Evolutionary conservation across 2,329 filamentous ascomycete species (phyloP).

Genomic region (Penicillium expansum): DNA sequence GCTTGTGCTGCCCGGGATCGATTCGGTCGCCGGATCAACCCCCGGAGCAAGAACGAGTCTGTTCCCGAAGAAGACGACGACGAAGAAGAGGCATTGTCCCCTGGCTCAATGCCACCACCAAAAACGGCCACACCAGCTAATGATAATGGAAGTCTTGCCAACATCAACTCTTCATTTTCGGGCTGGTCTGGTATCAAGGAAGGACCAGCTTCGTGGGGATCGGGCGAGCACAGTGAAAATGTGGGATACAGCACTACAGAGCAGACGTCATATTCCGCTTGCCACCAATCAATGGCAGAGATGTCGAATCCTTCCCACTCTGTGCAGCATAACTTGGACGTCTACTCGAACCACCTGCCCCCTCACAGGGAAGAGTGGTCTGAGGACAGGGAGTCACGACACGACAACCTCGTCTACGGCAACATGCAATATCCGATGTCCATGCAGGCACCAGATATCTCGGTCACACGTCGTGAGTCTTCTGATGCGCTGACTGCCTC

Average conservation of each 20-base stretch:
- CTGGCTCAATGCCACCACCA: constrained; percentile 27
- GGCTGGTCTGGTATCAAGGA: constrained; percentile 32
- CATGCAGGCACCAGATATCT: constrained; percentile 32
- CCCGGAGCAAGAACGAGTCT: constrained; percentile 19
- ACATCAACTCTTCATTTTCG: constrained; percentile 24
- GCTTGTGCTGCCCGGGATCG: constrained; percentile 41
- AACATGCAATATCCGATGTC: constrained; percentile 32
- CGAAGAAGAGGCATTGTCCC: constrained; percentile 31
- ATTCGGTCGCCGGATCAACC: constrained; percentile 25
- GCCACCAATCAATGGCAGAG: constrained; percentile 23
- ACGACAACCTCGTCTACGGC: constrained; percentile 31
- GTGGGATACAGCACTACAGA: constrained; percentile 25
- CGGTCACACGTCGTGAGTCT: constrained; percentile 31
- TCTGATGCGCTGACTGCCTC: constrained; percentile 36
- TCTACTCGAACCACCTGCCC: constrained; percentile 18
- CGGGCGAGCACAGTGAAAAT: constrained; percentile 23
- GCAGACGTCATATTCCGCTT: constrained; percentile 20
- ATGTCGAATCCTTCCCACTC: constrained; percentile 16
- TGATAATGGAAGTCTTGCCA: constrained; percentile 17
- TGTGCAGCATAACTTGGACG: constrained; percentile 14
- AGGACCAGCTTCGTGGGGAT: constrained; percentile 29
- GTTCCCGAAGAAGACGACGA: constrained; percentile 18
- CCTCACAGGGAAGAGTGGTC: constrained; percentile 30
- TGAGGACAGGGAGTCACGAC: constrained; percentile 21
- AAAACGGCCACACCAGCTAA: constrained; percentile 11